Base-by-base conservation (phyloP, 73 alveolate genomes). In the Blepharisma stoltei region DNA sequence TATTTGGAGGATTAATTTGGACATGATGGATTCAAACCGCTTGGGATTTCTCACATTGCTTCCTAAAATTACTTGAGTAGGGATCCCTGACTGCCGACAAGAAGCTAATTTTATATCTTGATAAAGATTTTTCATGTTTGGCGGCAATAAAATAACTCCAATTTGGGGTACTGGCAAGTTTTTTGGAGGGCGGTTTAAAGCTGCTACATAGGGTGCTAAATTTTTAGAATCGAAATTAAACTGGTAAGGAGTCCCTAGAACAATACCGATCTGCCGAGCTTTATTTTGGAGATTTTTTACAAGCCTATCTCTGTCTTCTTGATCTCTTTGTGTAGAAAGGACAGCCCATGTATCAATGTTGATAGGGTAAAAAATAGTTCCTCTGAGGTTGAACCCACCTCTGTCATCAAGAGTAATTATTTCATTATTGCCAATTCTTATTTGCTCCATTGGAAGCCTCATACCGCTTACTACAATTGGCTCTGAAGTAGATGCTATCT, bases 11-110 rank as follows among this genome's bases (percentile, higher is more conserved):
- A 96, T 66, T 21, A 96, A 85, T 69, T 69, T 69, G 0, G 38
- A 11, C 55, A 38, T 44, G 41, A 69, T 69, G 14, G 79, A 69
- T 18, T 46, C 79, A 18, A 69, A 9, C 4, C 90, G 85, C 70
- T 87, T 90, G 38, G 93, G 95, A 73, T 83, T 92, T 27, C 78
- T 52, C 71, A 91, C 81, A 6, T 97, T 94, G 60, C 55, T 78
- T 43, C 90, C 85, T 53, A 90, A 85, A 67, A 95, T 90, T 0
- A 92, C 92, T 83, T 95, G 94, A 37, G 98, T 86, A 4, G 97
- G 98, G 75, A 95, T 89, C 5, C 73, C 73, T 60, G 73, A 60
- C 11, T 20, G 14, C 46, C 14, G 0, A 20, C 46, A n/a, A 60
- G 46, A 60, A 60, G 73, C 73, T 60, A 14, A n/a, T 60, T 60